A percentile compares a stretch with the other conserved stretches of the same genome.
These are phyloP conservation scores for Eustoma russellianum DNA, from an alignment of 257 asterid genomes.

Conservation along the genomic window DNA sequence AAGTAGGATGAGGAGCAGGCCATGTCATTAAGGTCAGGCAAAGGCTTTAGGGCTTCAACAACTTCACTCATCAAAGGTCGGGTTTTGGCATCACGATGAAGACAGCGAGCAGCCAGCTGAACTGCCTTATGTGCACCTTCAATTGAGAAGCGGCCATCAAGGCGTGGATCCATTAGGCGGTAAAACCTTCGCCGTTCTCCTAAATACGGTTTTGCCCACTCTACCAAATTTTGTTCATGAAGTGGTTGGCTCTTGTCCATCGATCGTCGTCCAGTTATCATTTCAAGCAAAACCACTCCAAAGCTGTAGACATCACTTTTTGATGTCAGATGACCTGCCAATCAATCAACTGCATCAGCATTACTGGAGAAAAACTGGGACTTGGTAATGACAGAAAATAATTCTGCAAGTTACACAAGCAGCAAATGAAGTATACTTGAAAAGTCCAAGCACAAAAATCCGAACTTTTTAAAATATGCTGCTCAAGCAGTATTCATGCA, in stretches of 20 bases:
- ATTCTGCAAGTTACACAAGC: too few relatives aligned
- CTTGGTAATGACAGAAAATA: too few relatives aligned
- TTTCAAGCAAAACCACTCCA: constrained; percentile 74
- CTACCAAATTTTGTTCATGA: constrained; percentile 65
- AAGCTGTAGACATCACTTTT: constrained; percentile 84
- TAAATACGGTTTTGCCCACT: constrained; percentile 64
- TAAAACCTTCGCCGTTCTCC: constrained; percentile 48
- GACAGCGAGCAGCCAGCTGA: constrained; percentile 65
- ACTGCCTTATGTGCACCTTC: constrained; percentile 54
- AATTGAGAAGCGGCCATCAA: constrained; percentile 59
- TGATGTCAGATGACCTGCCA: constrained; percentile 64
- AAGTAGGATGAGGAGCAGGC: constrained; percentile 49
- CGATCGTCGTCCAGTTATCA: constrained; percentile 55
- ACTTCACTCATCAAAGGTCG: constrained; percentile 74
- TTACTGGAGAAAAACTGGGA: too few relatives aligned
- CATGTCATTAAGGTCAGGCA: constrained; percentile 50
- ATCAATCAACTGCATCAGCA: not conserved
- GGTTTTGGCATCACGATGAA: constrained; percentile 51
- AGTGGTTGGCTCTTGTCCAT: constrained; percentile 56
- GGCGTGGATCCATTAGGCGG: constrained; percentile 54
- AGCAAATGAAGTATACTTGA: too few relatives aligned
- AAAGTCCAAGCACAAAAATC: too few relatives aligned
- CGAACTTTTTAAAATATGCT: too few relatives aligned
- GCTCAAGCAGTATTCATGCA: too few relatives aligned
- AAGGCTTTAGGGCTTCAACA: constrained; percentile 52